Conservation (phyloP, 2,329 filamentous ascomycete species). For the Fusarium austroafricanum region DNA sequence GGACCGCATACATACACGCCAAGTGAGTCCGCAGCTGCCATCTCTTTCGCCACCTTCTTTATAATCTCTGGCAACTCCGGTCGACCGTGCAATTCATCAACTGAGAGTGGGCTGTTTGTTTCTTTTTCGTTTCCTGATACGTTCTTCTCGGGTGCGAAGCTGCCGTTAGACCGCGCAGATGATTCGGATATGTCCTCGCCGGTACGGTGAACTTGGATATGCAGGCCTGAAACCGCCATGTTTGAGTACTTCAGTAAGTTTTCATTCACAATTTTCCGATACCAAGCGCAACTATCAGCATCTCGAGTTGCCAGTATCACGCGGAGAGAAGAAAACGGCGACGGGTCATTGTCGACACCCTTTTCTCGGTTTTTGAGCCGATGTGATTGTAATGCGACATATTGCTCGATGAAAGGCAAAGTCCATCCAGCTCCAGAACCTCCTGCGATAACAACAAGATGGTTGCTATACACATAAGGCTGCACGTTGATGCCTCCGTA, state of each 20-base stretch:
- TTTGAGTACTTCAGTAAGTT: not conserved
- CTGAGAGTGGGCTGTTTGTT: not conserved
- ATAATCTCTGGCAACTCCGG: not conserved
- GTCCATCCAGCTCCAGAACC: conserved; percentile 1
- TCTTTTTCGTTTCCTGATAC: not conserved
- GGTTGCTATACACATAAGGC: not conserved
- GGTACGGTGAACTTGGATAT: not conserved
- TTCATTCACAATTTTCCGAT: not conserved
- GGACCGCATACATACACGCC: not conserved
- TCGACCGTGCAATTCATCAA: not conserved
- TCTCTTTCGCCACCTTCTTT: not conserved
- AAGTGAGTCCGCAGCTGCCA: not conserved
- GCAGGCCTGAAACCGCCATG: not conserved
- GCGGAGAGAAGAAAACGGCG: not conserved
- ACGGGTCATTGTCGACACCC: not conserved
- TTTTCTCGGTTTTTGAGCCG: too few relatives aligned
- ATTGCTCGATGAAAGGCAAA: not conserved
- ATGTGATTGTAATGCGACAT: not conserved
- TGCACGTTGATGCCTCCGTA: not conserved
- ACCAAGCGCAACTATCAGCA: not conserved
- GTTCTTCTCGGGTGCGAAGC: not conserved
- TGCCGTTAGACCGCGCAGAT: not conserved
- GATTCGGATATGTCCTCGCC: not conserved
- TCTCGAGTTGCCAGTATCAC: not conserved
- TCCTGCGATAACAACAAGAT: not conserved